Evolutionary conservation across 1,284 basidiomycete species (phyloP).

Genomic region (Ustilago tritici): DNA sequence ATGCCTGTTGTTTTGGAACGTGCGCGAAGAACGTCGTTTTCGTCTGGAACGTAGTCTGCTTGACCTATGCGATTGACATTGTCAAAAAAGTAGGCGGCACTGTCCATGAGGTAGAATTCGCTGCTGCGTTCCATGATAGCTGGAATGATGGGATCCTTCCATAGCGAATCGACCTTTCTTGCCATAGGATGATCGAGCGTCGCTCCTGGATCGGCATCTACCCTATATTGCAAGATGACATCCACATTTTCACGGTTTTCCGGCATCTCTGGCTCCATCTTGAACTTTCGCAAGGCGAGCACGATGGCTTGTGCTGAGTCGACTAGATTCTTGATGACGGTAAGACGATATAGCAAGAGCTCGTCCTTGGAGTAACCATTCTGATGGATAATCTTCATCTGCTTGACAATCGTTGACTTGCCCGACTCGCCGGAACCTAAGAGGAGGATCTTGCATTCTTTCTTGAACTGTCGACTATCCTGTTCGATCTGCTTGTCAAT

Average conservation of each 20-base stretch:
- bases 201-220: conserved; percentile 66
- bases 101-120: conserved; percentile 97
- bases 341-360: conserved; percentile 81
- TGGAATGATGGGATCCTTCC: conserved; percentile 90
- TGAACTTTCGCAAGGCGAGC: conserved; percentile 88
- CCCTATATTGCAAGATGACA: conserved; percentile 70
- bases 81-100: conserved; percentile 90
- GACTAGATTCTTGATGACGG: conserved; percentile 73
- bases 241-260: conserved; percentile 77
- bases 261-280: conserved; percentile 82
- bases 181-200: conserved; percentile 73
- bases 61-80: conserved; percentile 84
- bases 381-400: conserved; percentile 99
- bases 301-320: conserved; percentile 86
- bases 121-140: conserved; percentile 85
- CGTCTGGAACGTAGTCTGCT: conserved; percentile 84
- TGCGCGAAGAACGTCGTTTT: conserved; percentile 88
- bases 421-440: conserved; percentile 88
- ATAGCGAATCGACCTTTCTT: conserved; percentile 82
- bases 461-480: conserved; percentile 77
- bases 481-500: conserved; percentile 75
- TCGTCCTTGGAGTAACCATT: conserved; percentile 88
- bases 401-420: conserved; percentile 96
- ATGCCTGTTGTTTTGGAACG: conserved; percentile 93
- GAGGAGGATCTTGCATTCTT: conserved; percentile 93